Conservation (phyloP, 345 rosid species). For the Laguncularia racemosa region DNA sequence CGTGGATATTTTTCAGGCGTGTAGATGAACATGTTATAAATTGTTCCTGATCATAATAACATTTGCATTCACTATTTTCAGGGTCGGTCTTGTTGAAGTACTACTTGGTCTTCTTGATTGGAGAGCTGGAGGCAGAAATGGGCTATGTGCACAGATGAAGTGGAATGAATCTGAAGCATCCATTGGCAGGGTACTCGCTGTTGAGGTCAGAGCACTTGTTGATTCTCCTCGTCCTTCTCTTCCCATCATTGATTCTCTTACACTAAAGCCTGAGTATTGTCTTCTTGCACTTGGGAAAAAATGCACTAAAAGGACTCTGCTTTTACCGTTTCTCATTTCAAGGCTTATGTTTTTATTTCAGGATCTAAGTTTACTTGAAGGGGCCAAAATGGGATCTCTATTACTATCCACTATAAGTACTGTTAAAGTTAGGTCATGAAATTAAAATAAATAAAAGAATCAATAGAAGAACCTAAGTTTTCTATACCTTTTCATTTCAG, state of each 20-base stretch:
- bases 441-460: too few species aligned
- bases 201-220: constrained; percentile 54
- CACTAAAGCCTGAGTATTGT: not conserved
- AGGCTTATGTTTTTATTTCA: too few species aligned
- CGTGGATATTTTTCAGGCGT: too few species aligned
- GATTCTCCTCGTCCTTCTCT: not conserved
- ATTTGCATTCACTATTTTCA: constrained; percentile 19
- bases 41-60: constrained; percentile 6
- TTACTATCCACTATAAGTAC: too few species aligned
- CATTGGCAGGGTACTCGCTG: constrained; percentile 94
- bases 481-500: too few species aligned
- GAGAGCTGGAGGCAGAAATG: constrained; percentile 90
- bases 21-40: too few species aligned
- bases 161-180: constrained; percentile 99
- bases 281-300: not conserved
- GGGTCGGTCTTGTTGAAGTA: constrained; percentile 94
- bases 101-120: constrained; percentile 98
- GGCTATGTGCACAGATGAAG: constrained; percentile 87
- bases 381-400: too few species aligned
- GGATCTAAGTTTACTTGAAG: too few species aligned
- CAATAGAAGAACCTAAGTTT: too few species aligned
- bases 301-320: too few species aligned
- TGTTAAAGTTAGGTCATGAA: too few species aligned
- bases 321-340: too few species aligned
- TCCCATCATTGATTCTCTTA: not conserved